Conservation (phyloP, 2,329 filamentous ascomycete species). For the Microdochium paspali region DNA sequence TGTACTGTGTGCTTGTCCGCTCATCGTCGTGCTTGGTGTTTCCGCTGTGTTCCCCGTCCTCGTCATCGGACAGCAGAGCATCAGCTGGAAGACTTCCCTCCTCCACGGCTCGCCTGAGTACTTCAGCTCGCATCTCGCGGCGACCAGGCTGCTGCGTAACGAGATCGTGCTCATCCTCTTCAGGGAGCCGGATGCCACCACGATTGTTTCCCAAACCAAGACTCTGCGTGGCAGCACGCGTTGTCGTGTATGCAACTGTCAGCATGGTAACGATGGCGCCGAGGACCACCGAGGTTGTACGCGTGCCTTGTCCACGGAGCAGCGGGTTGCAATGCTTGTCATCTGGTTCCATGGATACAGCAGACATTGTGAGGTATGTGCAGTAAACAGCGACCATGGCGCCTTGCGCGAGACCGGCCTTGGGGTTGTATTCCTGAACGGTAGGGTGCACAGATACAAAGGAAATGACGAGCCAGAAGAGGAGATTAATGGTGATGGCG, state of each 20-base stretch:
- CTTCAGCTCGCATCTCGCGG: slow-evolving; percentile 87
- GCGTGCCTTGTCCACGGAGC: slow-evolving; percentile 72
- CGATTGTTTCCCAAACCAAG: slow-evolving; percentile 58
- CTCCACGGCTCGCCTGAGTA: slow-evolving; percentile 83
- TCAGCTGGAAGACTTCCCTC: slow-evolving; percentile 87
- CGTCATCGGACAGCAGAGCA: slow-evolving; percentile 67
- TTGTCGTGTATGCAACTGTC: slow-evolving; percentile 95
- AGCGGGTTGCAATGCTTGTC: slow-evolving; percentile 90
- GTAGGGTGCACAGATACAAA: slow-evolving; percentile 80
- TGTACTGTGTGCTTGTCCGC: slow-evolving; percentile 83
- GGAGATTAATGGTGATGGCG: slow-evolving; percentile 86
- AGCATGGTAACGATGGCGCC: slow-evolving; percentile 94
- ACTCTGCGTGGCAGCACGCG: slow-evolving; percentile 85
- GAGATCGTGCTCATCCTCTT: slow-evolving; percentile 77
- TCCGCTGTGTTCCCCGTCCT: slow-evolving; percentile 52
- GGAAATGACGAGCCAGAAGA: slow-evolving; percentile 74
- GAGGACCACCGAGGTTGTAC: slow-evolving; percentile 83
- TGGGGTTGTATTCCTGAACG: slow-evolving; percentile 85
- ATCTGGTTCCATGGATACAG: slow-evolving; percentile 97
- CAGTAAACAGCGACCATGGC: slow-evolving; percentile 97
- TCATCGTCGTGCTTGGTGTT: slow-evolving; percentile 75
- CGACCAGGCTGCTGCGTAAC: slow-evolving; percentile 79
- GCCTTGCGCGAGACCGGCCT: slow-evolving; percentile 91
- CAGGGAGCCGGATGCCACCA: slow-evolving; percentile 50
- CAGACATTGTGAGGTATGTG: slow-evolving; percentile 96